Evolutionary conservation across 75 land plant genomes (phyloP).

Genomic region (Larix kaempferi): DNA sequence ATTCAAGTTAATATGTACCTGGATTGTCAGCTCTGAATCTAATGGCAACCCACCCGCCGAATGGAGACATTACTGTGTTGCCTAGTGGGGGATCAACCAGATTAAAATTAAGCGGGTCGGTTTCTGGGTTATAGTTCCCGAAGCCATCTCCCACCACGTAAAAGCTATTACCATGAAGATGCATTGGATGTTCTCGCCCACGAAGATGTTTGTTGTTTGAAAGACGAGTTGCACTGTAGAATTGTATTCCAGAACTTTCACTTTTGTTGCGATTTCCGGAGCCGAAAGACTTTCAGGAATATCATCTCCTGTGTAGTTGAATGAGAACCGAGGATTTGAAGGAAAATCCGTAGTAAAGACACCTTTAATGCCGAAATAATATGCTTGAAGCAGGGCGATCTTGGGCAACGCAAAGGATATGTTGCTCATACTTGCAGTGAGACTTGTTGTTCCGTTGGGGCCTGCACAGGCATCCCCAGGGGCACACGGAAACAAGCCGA

Average conservation of each 20-base stretch:
- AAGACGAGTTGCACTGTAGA: slow-evolving; percentile 20
- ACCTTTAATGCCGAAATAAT: slow-evolving; percentile 16
- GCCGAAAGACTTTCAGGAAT: slow-evolving; percentile 1
- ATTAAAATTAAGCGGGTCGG: slow-evolving; percentile 10
- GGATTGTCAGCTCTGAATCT: slow-evolving; percentile 35
- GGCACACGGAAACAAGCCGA: slow-evolving; percentile 15
- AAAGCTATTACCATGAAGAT: slow-evolving; percentile 40
- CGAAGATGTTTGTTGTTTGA: slow-evolving; percentile 19
- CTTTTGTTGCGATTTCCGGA: slow-evolving; percentile 16
- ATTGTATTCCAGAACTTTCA: slow-evolving; percentile 11
- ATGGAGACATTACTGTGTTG: slow-evolving; percentile 16
- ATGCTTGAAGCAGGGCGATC: slow-evolving; percentile 16
- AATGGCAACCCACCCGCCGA: slow-evolving; percentile 26
- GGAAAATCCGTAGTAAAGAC: slow-evolving; percentile 23
- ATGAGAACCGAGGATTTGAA: not conserved
- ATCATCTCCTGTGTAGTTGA: slow-evolving; percentile 11
- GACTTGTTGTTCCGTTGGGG: not conserved
- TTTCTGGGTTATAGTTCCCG: slow-evolving; percentile 25
- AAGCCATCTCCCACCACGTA: slow-evolving; percentile 30
- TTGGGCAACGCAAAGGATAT: slow-evolving; percentile 29
- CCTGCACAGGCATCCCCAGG: slow-evolving; percentile 11
- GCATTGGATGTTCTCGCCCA: slow-evolving; percentile 29
- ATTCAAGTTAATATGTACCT: slow-evolving; percentile 3
- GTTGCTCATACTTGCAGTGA: slow-evolving; percentile 34
- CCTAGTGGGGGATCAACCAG: slow-evolving; percentile 13